Evolutionary conservation across 2,329 filamentous ascomycete genomes (phyloP).

Genomic region (Sclerotinia sclerotiorum): DNA sequence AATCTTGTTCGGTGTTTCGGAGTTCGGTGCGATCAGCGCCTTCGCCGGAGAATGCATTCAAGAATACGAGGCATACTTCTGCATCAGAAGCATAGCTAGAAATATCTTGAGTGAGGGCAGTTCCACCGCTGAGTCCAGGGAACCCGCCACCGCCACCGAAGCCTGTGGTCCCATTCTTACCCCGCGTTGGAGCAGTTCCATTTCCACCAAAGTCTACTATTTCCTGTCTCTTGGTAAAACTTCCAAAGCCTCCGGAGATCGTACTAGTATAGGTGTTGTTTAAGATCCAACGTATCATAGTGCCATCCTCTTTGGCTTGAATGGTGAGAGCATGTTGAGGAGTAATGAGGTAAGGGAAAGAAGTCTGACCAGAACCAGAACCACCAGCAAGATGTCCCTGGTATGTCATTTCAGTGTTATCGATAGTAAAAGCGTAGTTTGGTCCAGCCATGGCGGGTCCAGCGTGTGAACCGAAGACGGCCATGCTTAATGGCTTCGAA

Average conservation of each 20-base stretch:
- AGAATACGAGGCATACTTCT: constrained; percentile 40
- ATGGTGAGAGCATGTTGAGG: constrained; percentile 68
- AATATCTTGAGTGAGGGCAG: not conserved
- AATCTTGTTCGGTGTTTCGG: constrained; percentile 43
- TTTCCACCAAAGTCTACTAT: not conserved
- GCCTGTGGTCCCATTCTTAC: not conserved
- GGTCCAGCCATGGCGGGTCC: constrained; percentile 44
- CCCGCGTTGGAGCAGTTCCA: not conserved
- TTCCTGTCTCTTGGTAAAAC: not conserved
- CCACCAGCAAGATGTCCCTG: constrained; percentile 27
- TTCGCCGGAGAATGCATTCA: constrained; percentile 69
- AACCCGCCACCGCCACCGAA: not conserved
- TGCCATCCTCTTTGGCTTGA: constrained; percentile 58
- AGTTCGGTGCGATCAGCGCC: constrained; percentile 63
- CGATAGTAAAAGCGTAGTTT: constrained; percentile 23
- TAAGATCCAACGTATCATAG: constrained; percentile 53
- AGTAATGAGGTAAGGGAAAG: constrained; percentile 72
- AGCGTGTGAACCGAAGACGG: constrained; percentile 79
- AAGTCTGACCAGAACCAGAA: constrained; percentile 49
- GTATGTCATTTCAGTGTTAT: constrained; percentile 20
- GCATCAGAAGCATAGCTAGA: not conserved
- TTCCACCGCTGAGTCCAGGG: not conserved
- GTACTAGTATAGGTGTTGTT: constrained; percentile 38
- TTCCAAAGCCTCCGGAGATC: not conserved
- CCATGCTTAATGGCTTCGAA: constrained; percentile 71